Evolutionary conservation across 2,329 filamentous ascomycete species (phyloP).

Genomic region (Chalara sp.): DNA sequence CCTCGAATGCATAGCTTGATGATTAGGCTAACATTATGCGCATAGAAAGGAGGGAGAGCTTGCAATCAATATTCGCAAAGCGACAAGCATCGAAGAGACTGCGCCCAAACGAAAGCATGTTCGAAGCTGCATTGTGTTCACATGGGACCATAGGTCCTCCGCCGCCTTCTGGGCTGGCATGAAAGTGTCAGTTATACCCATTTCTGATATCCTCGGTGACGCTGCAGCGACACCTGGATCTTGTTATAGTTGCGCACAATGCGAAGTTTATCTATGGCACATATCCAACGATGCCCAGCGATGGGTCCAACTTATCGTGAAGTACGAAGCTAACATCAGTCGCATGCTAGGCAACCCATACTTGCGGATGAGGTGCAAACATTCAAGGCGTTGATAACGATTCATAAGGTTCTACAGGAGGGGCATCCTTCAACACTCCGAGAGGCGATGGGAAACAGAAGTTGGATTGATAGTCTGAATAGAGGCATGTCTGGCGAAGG

Average conservation of each 20-base stretch:
- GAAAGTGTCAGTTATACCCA: constrained; percentile 70
- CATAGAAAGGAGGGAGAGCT: constrained; percentile 61
- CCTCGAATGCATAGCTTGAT: neutral
- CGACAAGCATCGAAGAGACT: constrained; percentile 61
- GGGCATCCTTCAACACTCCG: constrained; percentile 82
- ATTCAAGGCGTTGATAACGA: constrained; percentile 94
- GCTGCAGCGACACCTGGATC: too few relatives aligned
- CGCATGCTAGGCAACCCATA: constrained; percentile 73
- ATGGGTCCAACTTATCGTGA: neutral
- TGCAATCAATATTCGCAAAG: constrained; percentile 64
- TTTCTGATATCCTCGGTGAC: neutral
- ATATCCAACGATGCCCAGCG: too few relatives aligned
- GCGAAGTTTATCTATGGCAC: too few relatives aligned
- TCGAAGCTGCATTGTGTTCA: constrained; percentile 94
- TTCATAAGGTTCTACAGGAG: constrained; percentile 96
- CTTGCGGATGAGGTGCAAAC: constrained; percentile 97
- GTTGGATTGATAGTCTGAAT: constrained; percentile 89
- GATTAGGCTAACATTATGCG: constrained; percentile 7
- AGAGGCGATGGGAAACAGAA: constrained; percentile 81
- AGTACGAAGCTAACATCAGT: neutral
- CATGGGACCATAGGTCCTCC: constrained; percentile 97
- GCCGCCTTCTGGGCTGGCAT: constrained; percentile 95
- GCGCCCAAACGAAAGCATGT: constrained; percentile 85
- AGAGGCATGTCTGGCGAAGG: constrained; percentile 78
- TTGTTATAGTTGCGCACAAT: too few relatives aligned